These are phyloP conservation scores for Metschnikowia reukaufii DNA, from an alignment of 805 yeast species.

Conservation along the genomic window DNA sequence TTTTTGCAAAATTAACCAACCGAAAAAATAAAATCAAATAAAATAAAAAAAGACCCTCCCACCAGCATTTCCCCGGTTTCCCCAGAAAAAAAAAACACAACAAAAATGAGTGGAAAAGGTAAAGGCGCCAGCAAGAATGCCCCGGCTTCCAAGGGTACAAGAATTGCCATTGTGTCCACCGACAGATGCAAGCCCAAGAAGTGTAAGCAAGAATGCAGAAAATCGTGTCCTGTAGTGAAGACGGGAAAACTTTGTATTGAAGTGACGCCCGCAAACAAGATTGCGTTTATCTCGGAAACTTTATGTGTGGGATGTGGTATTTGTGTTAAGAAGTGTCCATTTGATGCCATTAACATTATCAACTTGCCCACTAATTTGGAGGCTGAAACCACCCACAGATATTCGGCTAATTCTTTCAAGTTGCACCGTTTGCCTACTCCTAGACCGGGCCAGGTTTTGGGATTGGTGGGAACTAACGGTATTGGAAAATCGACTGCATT, in stretches of 20 bases:
- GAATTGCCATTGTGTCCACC: slow-evolving; percentile 93
- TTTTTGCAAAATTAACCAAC: slow-evolving; percentile 5
- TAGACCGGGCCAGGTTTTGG: slow-evolving; percentile 97
- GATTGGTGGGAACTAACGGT: slow-evolving; percentile 98
- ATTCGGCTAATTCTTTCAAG: slow-evolving; percentile 96
- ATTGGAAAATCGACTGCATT: slow-evolving; percentile 97
- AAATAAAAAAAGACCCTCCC: slow-evolving; percentile 7
- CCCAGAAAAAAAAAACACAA: slow-evolving; percentile 6
- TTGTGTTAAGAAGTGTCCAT: slow-evolving; percentile 97
- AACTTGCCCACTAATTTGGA: slow-evolving; percentile 96
- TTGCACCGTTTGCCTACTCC: slow-evolving; percentile 97
- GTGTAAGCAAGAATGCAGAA: slow-evolving; percentile 97
- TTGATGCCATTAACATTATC: slow-evolving; percentile 94
- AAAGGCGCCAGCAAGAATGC: slow-evolving; percentile 18
- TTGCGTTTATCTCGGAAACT: slow-evolving; percentile 91
- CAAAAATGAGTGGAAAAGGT: slow-evolving; percentile 23
- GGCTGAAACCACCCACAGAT: slow-evolving; percentile 90
- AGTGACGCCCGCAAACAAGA: slow-evolving; percentile 84
- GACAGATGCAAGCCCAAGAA: slow-evolving; percentile 98
- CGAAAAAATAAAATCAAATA: not conserved
- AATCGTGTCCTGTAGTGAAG: slow-evolving; percentile 95
- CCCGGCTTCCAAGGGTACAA: slow-evolving; percentile 46
- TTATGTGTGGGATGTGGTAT: slow-evolving; percentile 99
- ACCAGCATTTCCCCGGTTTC: not conserved
- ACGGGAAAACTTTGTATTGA: slow-evolving; percentile 98